Evolutionary conservation across 352 stramenopile genomes (phyloP).

Genomic region (Pythium brassicae): DNA sequence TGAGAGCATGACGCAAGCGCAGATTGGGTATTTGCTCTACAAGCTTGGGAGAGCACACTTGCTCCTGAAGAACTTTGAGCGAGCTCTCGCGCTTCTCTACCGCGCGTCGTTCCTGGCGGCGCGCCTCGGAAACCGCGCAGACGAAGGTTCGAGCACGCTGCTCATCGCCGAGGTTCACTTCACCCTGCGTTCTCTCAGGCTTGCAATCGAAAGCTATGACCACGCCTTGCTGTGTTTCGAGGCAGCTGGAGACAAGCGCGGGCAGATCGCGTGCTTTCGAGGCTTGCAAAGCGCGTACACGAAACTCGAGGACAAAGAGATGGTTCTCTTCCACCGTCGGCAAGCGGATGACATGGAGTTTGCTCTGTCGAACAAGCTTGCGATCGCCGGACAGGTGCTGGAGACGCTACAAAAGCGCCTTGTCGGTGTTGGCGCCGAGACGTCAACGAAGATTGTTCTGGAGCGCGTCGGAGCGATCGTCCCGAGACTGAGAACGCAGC

Average conservation of each 20-base stretch:
- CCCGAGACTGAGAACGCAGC: constrained; percentile 43
- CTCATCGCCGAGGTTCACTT: constrained; percentile 35
- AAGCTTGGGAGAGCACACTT: constrained; percentile 35
- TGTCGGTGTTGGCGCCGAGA: constrained; percentile 56
- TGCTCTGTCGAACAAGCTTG: constrained; percentile 46
- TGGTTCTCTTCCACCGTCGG: constrained; percentile 31
- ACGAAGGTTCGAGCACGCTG: constrained; percentile 30
- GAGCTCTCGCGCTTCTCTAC: constrained; percentile 44
- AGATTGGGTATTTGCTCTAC: constrained; percentile 28
- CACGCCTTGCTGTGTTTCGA: constrained; percentile 50
- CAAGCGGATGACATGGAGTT: constrained; percentile 72
- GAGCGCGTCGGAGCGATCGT: constrained; percentile 70
- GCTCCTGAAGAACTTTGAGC: constrained; percentile 40
- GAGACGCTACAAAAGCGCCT: constrained; percentile 47
- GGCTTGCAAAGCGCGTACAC: constrained; percentile 43
- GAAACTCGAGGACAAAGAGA: constrained; percentile 50
- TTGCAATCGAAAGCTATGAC: constrained; percentile 57
- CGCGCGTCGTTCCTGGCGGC: constrained; percentile 35
- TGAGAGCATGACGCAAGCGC: constrained; percentile 24
- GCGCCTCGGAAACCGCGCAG: constrained; percentile 19
- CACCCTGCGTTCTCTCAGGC: constrained; percentile 30
- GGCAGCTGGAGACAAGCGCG: constrained; percentile 30
- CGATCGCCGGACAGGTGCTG: constrained; percentile 27
- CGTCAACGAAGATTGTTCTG: constrained; percentile 49
- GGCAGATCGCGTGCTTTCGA: constrained; percentile 50